Evolutionary conservation across 257 asterid genomes (phyloP), one percentile per base, ranked within the genome.

Genomic region (Solanum lignicaule): DNA sequence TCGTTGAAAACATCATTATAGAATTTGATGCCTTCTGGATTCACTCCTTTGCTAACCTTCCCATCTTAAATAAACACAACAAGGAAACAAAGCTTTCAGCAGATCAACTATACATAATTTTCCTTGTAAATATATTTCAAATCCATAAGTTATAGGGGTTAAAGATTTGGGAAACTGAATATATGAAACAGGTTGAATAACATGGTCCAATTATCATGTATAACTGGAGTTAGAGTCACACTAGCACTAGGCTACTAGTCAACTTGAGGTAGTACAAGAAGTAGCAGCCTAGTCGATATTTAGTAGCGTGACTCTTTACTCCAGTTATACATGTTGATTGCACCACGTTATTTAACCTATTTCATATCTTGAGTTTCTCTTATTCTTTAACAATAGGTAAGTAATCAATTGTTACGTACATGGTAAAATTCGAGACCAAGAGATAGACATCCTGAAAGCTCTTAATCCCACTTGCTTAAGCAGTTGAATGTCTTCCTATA

Each of bases 381-480:
- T 55, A 55, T 55, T 55, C n/a, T 55, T 55, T 55, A 55, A 55
- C 0, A 18, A 55, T 55, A 20, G 10, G 65, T 55, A 55, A 18
- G 65, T 55, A 55, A 52, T 52, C 1, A 52, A 18, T 52, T 52
- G 62, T 18, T 55, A 55, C 65, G 23, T 55, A 55, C 93, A 86
- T 86, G 95, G 93, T 71, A 89, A 46, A 25, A 93, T 62, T 81
- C 92, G 87, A 31, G 91, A 32, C 94, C 93, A 91, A 8, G 92
- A 82, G 73, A 93, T 88, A 5, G 94, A 93, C 35, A 93, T 78
- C 41, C 92, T 86, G 82, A 81, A 88, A 39, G 88, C 83, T 62
- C 62, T 16, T n/a, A 89, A 14, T 10, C 83, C 91, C 35, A 89
- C 21, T 31, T 83, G 72, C 69, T 88, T 88, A 11, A 88, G 69